Evolutionary conservation across 257 asterid genomes (phyloP), one percentile per base, ranked within the genome.

Genomic region (Nicotiana undulata): DNA sequence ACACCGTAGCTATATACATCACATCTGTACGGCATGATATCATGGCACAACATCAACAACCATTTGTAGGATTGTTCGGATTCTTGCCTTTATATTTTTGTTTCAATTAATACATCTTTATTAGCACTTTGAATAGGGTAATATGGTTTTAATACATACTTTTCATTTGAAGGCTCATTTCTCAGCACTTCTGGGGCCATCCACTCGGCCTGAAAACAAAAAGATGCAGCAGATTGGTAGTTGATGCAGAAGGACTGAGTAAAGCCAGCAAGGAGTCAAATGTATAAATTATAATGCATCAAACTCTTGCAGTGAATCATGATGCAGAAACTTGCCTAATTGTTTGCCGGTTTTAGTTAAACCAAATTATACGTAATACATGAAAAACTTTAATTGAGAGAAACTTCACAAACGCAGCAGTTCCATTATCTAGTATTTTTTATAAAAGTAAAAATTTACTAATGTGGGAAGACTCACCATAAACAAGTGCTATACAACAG

Each of bases 131-230:
- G 44, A 49, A 49, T 26, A 31, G 44, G 22, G 78, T 49, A 74
- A 74, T 15, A 7, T 74, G 78, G 58, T 49, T 24, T 4, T 24
- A 74, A 74, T 40, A 70, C 95, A 60, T 92, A 96, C 99, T 96
- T 96, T 82, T 96, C 99, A 44, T 96, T 91, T 26, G 98, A 96
- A 76, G 97, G 99, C 85, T 96, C 99, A 65, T 96, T 96, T 90
- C 99, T 86, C 86, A 96, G 90, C 81, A 96, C 99, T 91, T 96
- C 99, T 12, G 99, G 99, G 80, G 99, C 99, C 99, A 96, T 96
- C 99, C 99, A 96, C 89, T 96, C 99, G 55, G 99, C 99, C 99
- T 96, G 93, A 82, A 81, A 65, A 86, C 78, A 74, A 74, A 72
- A 74, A 11, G 78, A 13, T 24, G 78, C 78, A 74, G 78, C 40